Base-by-base conservation (phyloP, 768 basidiomycete genomes). In the Trametes gibbosa region DNA sequence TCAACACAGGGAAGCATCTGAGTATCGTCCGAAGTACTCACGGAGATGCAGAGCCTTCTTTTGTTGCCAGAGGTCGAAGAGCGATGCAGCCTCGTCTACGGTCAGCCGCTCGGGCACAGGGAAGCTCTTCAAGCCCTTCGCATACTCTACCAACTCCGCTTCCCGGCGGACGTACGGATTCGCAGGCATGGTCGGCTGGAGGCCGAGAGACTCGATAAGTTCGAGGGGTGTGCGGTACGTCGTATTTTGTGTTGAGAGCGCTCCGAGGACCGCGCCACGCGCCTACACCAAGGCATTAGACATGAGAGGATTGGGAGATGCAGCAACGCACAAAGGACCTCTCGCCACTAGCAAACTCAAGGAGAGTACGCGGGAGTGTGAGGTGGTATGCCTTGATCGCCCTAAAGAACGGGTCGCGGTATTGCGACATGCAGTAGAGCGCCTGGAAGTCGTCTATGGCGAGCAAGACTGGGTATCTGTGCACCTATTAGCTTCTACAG, bases 381-480 rank as follows among this genome's bases (percentile, higher is more conserved):
- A 97, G 77, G 65, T 95, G 89, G 65, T 87, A 90, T 0, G 91
- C 77, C 56, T 86, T 82, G 53, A 96, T 84, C 10, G 76, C 67
- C 7, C 77, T 75, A 72, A 85, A 92, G 42, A 86, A 84, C 13
- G 89, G 89, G 56, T 91, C 86, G 24, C 84, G 82, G 73, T 95
- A 95, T 25, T 74, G 68, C 0, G 88, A 83, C 43, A 73, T 75
- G 68, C 81, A 77, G 66, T 90, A 93, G 24, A 97, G 72, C 0
- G 91, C 80, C 70, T 96, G 95, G 70, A 92, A 84, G 65, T 96
- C 94, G 63, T 97, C 95, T 1, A 95, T 77, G 0, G 93, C 94
- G 29, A 95, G 74, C 6, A 97, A 69, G 2, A 96, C 88, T 0
- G 92, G 92, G 66, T 79, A 76, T 43, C 92, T 94, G 35, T 39